Percentiles rank a stretch among this genome's conserved stretches.
Conservation (phyloP, 1,284 basidiomycete species). For the Sporisorium sorghi region DNA sequence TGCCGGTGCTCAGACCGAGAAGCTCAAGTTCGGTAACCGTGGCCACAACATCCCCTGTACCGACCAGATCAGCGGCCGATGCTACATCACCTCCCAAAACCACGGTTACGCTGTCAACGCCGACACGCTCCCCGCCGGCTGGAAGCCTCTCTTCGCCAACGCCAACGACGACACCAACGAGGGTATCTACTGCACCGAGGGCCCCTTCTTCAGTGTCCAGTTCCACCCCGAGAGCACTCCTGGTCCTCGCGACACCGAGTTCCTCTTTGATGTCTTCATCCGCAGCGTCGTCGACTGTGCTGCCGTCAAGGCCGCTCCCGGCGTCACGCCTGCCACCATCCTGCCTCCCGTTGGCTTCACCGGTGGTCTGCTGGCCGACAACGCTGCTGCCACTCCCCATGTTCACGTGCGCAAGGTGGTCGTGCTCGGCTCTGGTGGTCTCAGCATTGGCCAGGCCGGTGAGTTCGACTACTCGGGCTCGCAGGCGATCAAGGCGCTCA, state of each 20-base stretch:
- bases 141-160: conserved; percentile 95
- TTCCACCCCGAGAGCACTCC: conserved; percentile 99
- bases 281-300: conserved; percentile 84
- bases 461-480: conserved; percentile 99
- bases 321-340: conserved; percentile 35
- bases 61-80: conserved; percentile 89
- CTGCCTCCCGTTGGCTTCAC: conserved; percentile 81
- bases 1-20: conserved; percentile 90
- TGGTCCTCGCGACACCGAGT: conserved; percentile 98
- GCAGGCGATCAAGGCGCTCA: conserved; percentile 98
- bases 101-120: conserved; percentile 97
- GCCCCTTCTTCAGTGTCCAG: conserved; percentile 97
- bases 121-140: conserved; percentile 81
- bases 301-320: conserved; percentile 72
- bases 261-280: conserved; percentile 98
- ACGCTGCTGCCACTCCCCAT: conserved; percentile 81
- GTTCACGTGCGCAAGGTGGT: conserved; percentile 89
- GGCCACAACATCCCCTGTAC: conserved; percentile 99
- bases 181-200: conserved; percentile 85
- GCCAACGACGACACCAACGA: conserved; percentile 98
- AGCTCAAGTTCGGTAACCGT: conserved; percentile 99
- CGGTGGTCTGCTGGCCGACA: conserved; percentile 85
- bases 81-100: conserved; percentile 99
- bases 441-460: conserved; percentile 97
- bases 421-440: conserved; percentile 95